These are phyloP conservation scores for Amanita pallidorosea DNA, from an alignment of 768 basidiomycete genomes.

Conservation along the genomic window DNA sequence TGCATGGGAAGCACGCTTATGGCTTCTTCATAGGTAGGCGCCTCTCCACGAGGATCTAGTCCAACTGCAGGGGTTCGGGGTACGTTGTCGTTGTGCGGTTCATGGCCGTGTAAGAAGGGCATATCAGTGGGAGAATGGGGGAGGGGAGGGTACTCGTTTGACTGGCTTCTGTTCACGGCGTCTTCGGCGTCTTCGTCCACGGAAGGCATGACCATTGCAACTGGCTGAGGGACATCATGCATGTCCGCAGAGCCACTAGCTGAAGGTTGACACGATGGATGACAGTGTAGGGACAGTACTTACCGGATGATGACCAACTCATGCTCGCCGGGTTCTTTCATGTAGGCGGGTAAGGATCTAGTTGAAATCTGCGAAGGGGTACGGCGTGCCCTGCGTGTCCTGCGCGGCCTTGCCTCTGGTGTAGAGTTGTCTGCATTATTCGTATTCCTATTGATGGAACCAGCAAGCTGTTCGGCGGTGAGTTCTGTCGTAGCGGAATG, in stretches of 20 bases:
- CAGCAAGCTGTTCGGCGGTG: conserved; percentile 50
- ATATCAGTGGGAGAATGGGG: conserved; percentile 28
- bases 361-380: conserved; percentile 79
- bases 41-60: conserved; percentile 39
- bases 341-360: conserved; percentile 66
- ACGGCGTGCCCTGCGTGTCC: conserved; percentile 36
- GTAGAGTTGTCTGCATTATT: conserved; percentile 10
- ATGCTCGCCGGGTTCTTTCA: conserved; percentile 75
- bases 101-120: conserved; percentile 29
- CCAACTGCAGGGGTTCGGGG: conserved; percentile 14
- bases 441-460: conserved; percentile 23
- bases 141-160: conserved; percentile 25
- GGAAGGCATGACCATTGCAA: conserved; percentile 25
- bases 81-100: conserved; percentile 19
- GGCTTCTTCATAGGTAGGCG: conserved; percentile 61
- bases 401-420: conserved; percentile 19
- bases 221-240: conserved; percentile 39
- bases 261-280: background rate
- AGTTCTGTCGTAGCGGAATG: conserved; percentile 19
- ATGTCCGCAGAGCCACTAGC: conserved; percentile 40
- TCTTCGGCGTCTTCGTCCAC: conserved; percentile 25
- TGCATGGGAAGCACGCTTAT: conserved; percentile 12
- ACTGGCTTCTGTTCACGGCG: conserved; percentile 16
- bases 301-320: conserved; percentile 63
- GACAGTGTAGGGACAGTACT: conserved; percentile 7